Evolutionary conservation across 1,284 basidiomycete species (phyloP), one percentile per base, ranked within the genome.

Genomic region (Trichosporon ovoides): DNA sequence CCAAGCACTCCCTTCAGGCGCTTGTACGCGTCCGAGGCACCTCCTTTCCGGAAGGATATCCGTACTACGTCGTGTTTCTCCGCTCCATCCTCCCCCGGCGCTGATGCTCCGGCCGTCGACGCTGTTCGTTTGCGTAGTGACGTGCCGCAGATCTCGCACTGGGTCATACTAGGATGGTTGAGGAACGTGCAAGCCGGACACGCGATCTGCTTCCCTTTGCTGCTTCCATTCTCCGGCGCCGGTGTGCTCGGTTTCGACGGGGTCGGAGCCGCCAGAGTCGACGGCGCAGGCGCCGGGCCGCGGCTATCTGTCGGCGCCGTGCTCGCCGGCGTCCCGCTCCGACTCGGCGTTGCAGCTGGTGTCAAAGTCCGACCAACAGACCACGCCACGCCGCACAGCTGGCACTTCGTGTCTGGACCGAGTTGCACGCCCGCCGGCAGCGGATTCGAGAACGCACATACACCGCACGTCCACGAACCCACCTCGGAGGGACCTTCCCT

Each of bases 131-230:
- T 46, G 10, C 71, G 72, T 9, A 96, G 79, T 1, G 83, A 78
- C 7, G 89, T 88, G 4, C 82, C 83, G 71, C 95, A 98, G 16
- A 98, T 89, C 77, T 98, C 95, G 78, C 95, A 98, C 11, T 79
- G 76, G 1, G 76, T 73, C 66, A 94, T 80, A 1, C 84, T 87
- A 0, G 86, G 84, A 64, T 90, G 87, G 74, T 98, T 98, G 31
- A 93, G 80, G 70, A 95, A 98, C 1, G 95, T 98, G 70, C 95
- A 98, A 1, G 86, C 85, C 1, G 86, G 82, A 76, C 95, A 98
- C 12, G 87, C 77, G 35, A 88, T 79, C 64, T 56, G 58, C 19
- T 52, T 48, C 22, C 9, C 18, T 6, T 9, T 18, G 18, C 40
- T 46, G 11, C 19, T 18, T 13, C 28, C 53, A 37, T 52, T 62